Evolutionary conservation across 1,139 yeast species (phyloP), one percentile per base, ranked within the genome.

Genomic region (Geotrichum restrictum): DNA sequence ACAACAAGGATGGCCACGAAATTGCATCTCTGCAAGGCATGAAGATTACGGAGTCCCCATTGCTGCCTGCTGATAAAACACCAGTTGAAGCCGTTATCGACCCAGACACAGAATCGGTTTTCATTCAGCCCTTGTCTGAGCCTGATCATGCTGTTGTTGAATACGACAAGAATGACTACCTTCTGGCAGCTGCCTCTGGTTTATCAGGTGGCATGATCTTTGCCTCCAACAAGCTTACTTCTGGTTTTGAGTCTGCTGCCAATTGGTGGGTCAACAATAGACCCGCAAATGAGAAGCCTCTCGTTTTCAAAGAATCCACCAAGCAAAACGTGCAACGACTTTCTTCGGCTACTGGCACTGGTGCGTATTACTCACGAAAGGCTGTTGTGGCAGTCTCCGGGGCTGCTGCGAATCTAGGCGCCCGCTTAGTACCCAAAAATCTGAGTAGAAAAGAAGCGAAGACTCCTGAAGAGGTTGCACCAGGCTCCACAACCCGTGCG

Each of bases 181-280:
- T 54, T 24, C 39, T 54, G n/a, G 40, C 52, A 8, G 33, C 56
- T 11, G 56, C 52, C 10, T 48, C 42, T 1, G 49, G 51, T 10
- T 21, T 54, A 13, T 54, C 56, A 14, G 45, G 32, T 11, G 46
- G 53, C 14, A 8, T 54, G 27, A 43, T 54, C 2, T 51, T 24
- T 32, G 52, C 42, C 19, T 48, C 56, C 2, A 37, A 48, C 39
- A 48, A 46, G 22, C 22, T 54, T 6, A 38, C 50, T 21, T 24
- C 39, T 3, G 56, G 56, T 4, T 29, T 54, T 14, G 49, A 48
- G 3, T 40, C 38, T 5, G 53, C 54, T 27, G 56, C 56, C 16
- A 29, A 38, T 34, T 54, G 56, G 56, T 54, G 53, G 52, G 49
- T 45, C 22, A 36, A 47, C 18, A 42, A 39, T 22, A 40, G 52